Evolutionary conservation across 2,329 filamentous ascomycete genomes (phyloP).

Genomic region (Aspergillus chevalieri): DNA sequence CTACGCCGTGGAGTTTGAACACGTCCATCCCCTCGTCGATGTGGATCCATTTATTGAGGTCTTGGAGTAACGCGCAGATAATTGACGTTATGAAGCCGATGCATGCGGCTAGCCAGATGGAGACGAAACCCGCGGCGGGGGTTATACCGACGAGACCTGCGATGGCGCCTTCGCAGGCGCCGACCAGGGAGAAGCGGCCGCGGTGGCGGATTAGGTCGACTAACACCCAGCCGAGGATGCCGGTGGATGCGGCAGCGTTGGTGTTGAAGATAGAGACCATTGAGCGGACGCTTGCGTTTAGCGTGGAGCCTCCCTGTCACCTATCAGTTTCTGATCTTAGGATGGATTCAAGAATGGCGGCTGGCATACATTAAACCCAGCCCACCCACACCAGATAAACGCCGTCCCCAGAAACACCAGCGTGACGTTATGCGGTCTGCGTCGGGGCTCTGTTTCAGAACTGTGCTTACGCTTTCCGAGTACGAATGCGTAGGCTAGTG

Average conservation of each 20-base stretch:
- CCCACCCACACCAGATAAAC: constrained; percentile 47
- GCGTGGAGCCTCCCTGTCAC: constrained; percentile 44
- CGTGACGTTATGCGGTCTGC: constrained; percentile 63
- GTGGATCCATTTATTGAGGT: constrained; percentile 49
- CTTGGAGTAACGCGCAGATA: constrained; percentile 44
- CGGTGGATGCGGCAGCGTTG: constrained; percentile 50
- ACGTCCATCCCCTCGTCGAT: constrained; percentile 56
- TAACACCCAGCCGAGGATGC: constrained; percentile 50
- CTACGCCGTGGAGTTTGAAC: constrained; percentile 55
- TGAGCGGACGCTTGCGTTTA: constrained; percentile 49
- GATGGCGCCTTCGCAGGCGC: constrained; percentile 53
- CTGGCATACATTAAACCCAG: constrained; percentile 48
- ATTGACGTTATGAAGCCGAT: constrained; percentile 53
- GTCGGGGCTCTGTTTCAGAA: constrained; percentile 42
- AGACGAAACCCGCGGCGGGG: constrained; percentile 50
- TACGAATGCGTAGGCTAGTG: constrained; percentile 67
- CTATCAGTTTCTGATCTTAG: background rate
- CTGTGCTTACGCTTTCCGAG: constrained; percentile 62
- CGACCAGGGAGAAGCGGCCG: constrained; percentile 51
- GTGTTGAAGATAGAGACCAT: constrained; percentile 55
- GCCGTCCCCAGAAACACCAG: constrained; percentile 64
- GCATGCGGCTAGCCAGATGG: constrained; percentile 48
- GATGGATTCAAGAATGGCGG: background rate
- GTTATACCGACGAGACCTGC: constrained; percentile 58
- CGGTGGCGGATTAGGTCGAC: constrained; percentile 49